Evolutionary conservation across 345 rosid species (phyloP).

Genomic region (Carallia brachiata): DNA sequence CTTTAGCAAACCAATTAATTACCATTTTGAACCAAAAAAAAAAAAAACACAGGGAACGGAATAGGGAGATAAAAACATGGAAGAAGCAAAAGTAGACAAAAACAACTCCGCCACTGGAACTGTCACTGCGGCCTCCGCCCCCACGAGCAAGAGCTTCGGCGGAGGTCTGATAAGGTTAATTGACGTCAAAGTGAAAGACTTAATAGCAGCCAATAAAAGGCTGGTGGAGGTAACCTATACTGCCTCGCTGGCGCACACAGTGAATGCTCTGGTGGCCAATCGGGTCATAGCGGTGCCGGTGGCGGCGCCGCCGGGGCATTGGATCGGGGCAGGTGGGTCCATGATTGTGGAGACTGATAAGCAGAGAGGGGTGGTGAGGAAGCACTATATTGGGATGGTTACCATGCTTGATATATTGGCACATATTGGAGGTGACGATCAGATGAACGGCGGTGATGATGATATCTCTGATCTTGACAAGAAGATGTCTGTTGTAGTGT

Average conservation of each 20-base stretch:
- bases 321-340: constrained; percentile 93
- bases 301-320: constrained; percentile 80
- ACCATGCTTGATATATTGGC: constrained; percentile 80
- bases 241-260: constrained; percentile 63
- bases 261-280: constrained; percentile 70
- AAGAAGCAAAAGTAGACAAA: background rate
- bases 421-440: constrained; percentile 51
- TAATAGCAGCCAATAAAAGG: constrained; percentile 43
- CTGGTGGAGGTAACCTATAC: constrained; percentile 73
- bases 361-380: constrained; percentile 66
- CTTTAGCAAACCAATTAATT: background rate
- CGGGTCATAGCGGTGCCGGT: constrained; percentile 66
- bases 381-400: constrained; percentile 83
- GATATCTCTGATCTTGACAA: constrained; percentile 36
- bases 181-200: constrained; percentile 49
- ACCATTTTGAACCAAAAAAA: no score
- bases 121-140: background rate
- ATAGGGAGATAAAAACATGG: background rate
- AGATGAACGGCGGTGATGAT: constrained; percentile 21
- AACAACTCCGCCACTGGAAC: background rate
- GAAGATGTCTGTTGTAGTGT: constrained; percentile 67
- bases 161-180: constrained; percentile 16
- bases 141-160: background rate
- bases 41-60: no score
- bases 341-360: constrained; percentile 88